Percentiles rank a stretch among this genome's conserved stretches.
phyloP scores from a whole-genome alignment of 768 basidiomycete genomes.

The Mycena galericulata region DNA sequence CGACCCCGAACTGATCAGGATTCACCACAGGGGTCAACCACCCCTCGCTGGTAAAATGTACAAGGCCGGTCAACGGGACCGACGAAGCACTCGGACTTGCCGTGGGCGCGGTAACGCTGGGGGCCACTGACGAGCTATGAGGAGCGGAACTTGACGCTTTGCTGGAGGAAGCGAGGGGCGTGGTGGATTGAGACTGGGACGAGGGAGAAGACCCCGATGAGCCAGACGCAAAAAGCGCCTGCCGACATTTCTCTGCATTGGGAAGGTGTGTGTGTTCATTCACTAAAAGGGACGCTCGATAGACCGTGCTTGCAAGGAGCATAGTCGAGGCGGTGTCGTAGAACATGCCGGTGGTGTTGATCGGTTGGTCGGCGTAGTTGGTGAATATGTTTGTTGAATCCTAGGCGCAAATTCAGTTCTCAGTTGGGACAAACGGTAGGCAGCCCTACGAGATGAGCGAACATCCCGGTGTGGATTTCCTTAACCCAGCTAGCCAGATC shows the following conservation, averaged over 20 bases:
- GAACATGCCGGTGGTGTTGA: conserved; percentile 61
- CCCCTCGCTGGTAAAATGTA: conserved; percentile 68
- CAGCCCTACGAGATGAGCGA: conserved; percentile 63
- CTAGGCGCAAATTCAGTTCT: conserved; percentile 44
- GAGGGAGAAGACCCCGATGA: conserved; percentile 4
- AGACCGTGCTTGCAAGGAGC: conserved; percentile 81
- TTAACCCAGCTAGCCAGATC: conserved; percentile 74
- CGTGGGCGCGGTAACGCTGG: conserved; percentile 28
- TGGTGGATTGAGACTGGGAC: not conserved
- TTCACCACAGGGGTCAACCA: conserved; percentile 84
- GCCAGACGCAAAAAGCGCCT: conserved; percentile 45
- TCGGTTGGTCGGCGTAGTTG: conserved; percentile 75
- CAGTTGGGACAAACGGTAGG: conserved; percentile 3
- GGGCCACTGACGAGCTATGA: not conserved
- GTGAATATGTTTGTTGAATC: conserved; percentile 65
- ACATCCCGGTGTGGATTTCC: conserved; percentile 84
- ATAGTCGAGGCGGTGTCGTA: conserved; percentile 80
- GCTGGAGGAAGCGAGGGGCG: not conserved
- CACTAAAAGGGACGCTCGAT: conserved; percentile 71
- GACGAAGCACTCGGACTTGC: conserved; percentile 28
- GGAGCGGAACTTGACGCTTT: not conserved
- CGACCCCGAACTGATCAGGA: conserved; percentile 63
- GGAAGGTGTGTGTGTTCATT: conserved; percentile 63
- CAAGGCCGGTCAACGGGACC: conserved; percentile 38
- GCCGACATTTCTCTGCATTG: conserved; percentile 67